Conservation (phyloP, 805 yeast species). For the Candida schatavii region DNA sequence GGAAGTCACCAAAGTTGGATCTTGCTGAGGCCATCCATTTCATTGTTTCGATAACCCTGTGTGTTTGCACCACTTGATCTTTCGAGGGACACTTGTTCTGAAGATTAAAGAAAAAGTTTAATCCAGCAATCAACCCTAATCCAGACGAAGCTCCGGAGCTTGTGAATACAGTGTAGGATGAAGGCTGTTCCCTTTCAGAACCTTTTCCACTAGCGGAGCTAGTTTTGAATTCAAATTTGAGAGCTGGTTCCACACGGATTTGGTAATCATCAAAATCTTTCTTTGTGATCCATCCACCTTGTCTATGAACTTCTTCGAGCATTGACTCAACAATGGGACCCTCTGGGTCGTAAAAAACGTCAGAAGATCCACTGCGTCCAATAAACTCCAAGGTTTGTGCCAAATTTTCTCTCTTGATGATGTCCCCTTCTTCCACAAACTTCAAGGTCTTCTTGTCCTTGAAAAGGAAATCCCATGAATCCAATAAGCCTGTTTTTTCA, state of each 20-base stretch:
- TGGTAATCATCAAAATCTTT: constrained; percentile 68
- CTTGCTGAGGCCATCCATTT: constrained; percentile 91
- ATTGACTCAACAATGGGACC: constrained; percentile 69
- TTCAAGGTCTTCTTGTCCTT: constrained; percentile 20
- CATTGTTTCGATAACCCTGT: constrained; percentile 78
- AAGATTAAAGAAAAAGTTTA: constrained; percentile 55
- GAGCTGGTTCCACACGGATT: constrained; percentile 41
- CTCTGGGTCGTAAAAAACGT: constrained; percentile 77
- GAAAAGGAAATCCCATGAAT: constrained; percentile 59
- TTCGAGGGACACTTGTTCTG: constrained; percentile 13
- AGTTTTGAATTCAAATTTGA: constrained; percentile 16
- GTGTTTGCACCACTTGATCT: constrained; percentile 42
- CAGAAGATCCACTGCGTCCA: constrained; percentile 75
- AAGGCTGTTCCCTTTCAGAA: too few relatives aligned
- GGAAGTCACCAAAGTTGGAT: constrained; percentile 75
- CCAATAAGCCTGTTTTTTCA: constrained; percentile 7
- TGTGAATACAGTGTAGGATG: constrained; percentile 29
- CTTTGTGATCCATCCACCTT: constrained; percentile 65
- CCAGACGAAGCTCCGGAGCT: constrained; percentile 82
- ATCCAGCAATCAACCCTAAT: constrained; percentile 72
- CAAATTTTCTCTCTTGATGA: constrained; percentile 52
- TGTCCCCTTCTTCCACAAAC: constrained; percentile 54
- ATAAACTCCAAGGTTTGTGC: constrained; percentile 67
- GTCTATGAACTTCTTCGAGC: constrained; percentile 43
- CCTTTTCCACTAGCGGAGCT: background rate